Percentiles rank a stretch among this genome's conserved stretches.
These are phyloP conservation scores for Nicotiana attenuata DNA, from an alignment of 257 asterid species.

Conservation along the genomic window DNA sequence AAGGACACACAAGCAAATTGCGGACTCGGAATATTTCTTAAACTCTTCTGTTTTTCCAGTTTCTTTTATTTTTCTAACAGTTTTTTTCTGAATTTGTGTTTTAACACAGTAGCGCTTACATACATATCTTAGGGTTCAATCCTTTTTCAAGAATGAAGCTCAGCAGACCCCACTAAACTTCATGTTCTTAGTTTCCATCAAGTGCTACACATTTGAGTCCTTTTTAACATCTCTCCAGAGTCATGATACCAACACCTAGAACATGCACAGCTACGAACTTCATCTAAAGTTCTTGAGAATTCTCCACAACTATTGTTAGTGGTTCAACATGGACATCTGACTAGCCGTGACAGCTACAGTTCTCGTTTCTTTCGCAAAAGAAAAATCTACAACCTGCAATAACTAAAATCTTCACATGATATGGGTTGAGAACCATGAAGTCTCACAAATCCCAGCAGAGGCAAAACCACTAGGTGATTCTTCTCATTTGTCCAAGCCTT, in stretches of 20 bases:
- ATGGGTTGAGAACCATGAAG: neutral
- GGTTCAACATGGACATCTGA: neutral
- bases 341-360: neutral
- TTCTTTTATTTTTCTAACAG: too few species aligned
- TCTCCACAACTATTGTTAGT: neutral
- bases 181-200: neutral
- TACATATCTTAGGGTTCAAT: neutral
- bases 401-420: neutral
- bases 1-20: too few species aligned
- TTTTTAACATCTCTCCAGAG: neutral
- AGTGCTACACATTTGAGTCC: neutral
- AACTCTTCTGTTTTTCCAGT: too few species aligned
- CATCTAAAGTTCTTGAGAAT: neutral
- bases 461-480: too few species aligned
- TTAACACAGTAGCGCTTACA: too few species aligned
- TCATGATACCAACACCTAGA: neutral
- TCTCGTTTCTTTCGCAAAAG: neutral
- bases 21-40: too few species aligned
- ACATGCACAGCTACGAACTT: neutral
- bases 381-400: neutral
- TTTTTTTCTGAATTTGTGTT: too few species aligned
- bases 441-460: too few species aligned
- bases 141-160: neutral
- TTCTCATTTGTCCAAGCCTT: too few species aligned
- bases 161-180: neutral